Evolutionary conservation across 306 rosid genomes (phyloP).

Genomic region (Sechiopsis laciniata): DNA sequence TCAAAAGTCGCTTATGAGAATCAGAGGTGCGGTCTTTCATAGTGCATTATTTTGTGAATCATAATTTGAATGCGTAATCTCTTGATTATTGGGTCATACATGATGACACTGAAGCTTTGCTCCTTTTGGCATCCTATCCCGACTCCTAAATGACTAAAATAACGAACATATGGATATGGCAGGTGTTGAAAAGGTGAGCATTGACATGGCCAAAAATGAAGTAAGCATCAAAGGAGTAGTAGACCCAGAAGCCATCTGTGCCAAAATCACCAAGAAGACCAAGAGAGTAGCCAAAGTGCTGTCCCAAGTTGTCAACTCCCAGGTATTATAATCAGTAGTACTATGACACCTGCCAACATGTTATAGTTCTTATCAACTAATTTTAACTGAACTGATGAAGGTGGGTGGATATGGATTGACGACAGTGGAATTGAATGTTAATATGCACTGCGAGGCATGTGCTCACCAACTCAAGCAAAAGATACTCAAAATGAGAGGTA

Average conservation of each 20-base stretch:
- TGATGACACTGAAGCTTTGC: too few relatives aligned
- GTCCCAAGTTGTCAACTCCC: slow-evolving; percentile 72
- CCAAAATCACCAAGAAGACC: slow-evolving; percentile 50
- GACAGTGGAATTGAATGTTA: slow-evolving; percentile 76
- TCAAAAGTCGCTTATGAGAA: slow-evolving; percentile 56
- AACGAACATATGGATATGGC: neutral
- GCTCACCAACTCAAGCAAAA: slow-evolving; percentile 82
- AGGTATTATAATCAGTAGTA: slow-evolving; percentile 33
- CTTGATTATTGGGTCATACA: too few relatives aligned
- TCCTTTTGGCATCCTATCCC: too few relatives aligned
- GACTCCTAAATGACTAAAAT: neutral
- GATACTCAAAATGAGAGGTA: slow-evolving; percentile 95
- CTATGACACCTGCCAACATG: too few relatives aligned
- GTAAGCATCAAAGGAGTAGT: slow-evolving; percentile 74
- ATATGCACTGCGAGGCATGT: slow-evolving; percentile 97
- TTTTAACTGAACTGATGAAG: slow-evolving; percentile 34
- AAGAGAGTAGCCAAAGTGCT: slow-evolving; percentile 55
- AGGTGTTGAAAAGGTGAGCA: slow-evolving; percentile 72
- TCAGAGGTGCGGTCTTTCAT: slow-evolving; percentile 31
- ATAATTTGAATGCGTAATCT: too few relatives aligned
- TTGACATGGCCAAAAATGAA: slow-evolving; percentile 66
- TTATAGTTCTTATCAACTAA: too few relatives aligned
- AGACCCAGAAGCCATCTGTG: slow-evolving; percentile 71
- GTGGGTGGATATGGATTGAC: slow-evolving; percentile 58
- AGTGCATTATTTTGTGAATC: neutral